Evolutionary conservation across 176 grass and related monocot genomes (phyloP).

Genomic region (Hsuehochloa calcarea): DNA sequence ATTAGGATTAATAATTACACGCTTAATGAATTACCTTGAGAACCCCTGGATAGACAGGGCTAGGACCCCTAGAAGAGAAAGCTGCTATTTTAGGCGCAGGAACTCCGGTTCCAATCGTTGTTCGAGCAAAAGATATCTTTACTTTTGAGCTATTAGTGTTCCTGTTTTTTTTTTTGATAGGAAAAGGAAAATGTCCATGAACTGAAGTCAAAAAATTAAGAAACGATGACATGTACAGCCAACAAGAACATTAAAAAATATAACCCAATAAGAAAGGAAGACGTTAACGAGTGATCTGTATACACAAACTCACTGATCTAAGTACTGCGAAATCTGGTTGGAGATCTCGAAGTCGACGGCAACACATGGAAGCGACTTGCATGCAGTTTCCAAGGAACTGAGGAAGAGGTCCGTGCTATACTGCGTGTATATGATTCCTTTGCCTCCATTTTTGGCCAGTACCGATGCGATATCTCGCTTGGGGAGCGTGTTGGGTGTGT

Average conservation of each 20-base stretch:
- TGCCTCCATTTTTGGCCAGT: not conserved
- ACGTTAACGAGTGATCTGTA: not conserved
- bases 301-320: not conserved
- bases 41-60: conserved; percentile 13
- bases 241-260: too few relatives aligned
- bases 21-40: conserved; percentile 33
- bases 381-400: rapidly evolving
- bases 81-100: too few relatives aligned
- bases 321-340: not conserved
- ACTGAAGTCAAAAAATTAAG: too few relatives aligned
- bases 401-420: not conserved
- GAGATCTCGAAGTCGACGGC: conserved; percentile 22
- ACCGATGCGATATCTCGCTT: not conserved
- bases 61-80: conserved; percentile 51
- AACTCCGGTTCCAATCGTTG: too few relatives aligned
- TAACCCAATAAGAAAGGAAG: not conserved
- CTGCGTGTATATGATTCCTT: conserved; percentile 30
- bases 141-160: not conserved
- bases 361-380: not conserved
- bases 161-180: not conserved
- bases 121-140: conserved; percentile 9
- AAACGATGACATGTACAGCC: too few relatives aligned
- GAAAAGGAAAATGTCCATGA: too few relatives aligned
- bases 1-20: too few relatives aligned
- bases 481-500: not conserved